phyloP scores from a whole-genome alignment of 1,284 basidiomycete genomes.

The Microbotryum scabiosae region DNA sequence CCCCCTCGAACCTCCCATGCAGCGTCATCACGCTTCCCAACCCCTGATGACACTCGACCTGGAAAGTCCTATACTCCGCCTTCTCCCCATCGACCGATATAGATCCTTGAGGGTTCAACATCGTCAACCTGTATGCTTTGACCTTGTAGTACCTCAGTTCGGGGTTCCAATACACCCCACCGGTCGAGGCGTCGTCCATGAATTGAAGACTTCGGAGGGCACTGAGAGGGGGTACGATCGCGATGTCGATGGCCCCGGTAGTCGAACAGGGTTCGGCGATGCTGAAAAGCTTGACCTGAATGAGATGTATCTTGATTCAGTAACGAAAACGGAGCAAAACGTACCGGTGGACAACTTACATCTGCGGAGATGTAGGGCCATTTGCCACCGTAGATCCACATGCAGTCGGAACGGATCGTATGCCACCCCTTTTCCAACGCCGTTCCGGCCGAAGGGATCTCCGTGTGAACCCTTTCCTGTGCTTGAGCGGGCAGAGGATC shows the following conservation, averaged over 20 bases:
- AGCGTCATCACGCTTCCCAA: constrained; percentile 42
- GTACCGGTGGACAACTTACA: constrained; percentile 13
- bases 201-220: constrained; percentile 37
- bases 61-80: constrained; percentile 68
- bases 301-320: no score
- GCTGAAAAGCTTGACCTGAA: constrained; percentile 60
- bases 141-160: constrained; percentile 27
- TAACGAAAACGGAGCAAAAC: no score
- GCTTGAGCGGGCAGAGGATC: constrained; percentile 5
- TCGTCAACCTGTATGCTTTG: constrained; percentile 43
- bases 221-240: constrained; percentile 47
- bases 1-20: constrained; percentile 1
- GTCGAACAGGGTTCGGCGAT: constrained; percentile 72
- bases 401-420: constrained; percentile 57
- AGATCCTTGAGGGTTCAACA: constrained; percentile 36
- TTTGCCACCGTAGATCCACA: constrained; percentile 56
- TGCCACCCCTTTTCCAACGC: constrained; percentile 51
- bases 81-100: constrained; percentile 69
- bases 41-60: constrained; percentile 69
- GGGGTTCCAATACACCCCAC: constrained; percentile 50
- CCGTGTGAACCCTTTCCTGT: constrained; percentile 19
- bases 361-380: constrained; percentile 44
- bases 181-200: constrained; percentile 60
- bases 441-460: not conserved
- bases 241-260: constrained; percentile 72